Evolutionary conservation across 148 eudicot genomes (phyloP).

Genomic region (Suaeda aralocaspica): DNA sequence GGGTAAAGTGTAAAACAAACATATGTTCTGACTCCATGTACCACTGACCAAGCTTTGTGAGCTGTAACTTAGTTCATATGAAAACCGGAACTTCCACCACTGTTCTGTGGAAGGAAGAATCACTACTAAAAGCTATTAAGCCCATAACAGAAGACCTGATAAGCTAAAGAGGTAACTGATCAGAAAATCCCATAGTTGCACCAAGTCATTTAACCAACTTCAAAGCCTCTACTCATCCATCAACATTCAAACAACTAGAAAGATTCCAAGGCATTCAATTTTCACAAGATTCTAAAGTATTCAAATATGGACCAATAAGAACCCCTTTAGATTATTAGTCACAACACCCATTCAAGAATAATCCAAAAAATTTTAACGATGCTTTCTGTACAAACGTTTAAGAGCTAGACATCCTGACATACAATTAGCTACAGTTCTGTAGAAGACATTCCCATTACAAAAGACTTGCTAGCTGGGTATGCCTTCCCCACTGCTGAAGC

Average conservation of each 20-base stretch:
- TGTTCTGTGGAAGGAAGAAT: not conserved
- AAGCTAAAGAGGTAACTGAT: conserved; percentile 10
- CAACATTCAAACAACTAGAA: conserved; percentile 22
- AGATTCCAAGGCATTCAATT: conserved; percentile 15
- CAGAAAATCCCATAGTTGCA: conserved; percentile 21
- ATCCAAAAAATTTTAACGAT: conserved; percentile 27
- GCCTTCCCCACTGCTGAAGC: conserved; percentile 39
- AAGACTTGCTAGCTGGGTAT: conserved; percentile 40
- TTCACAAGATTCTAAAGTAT: conserved; percentile 17
- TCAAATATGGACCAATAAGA: conserved; percentile 21
- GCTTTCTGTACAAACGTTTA: conserved; percentile 39
- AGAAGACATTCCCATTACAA: conserved; percentile 40
- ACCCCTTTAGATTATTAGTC: conserved; percentile 28
- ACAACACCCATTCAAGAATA: conserved; percentile 30
- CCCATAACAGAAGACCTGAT: conserved; percentile 6
- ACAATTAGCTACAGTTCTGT: conserved; percentile 33
- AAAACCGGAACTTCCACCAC: conserved; percentile 12
- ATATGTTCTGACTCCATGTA: not conserved
- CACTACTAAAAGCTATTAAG: not conserved
- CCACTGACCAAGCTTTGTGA: conserved; percentile 8
- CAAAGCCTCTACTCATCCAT: conserved; percentile 31
- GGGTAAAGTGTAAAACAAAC: not conserved
- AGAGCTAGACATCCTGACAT: conserved; percentile 29
- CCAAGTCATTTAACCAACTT: conserved; percentile 12
- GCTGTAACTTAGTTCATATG: not conserved